Evolutionary conservation across 2,329 filamentous ascomycete genomes (phyloP).

Genomic region (Fulvia fulva): DNA sequence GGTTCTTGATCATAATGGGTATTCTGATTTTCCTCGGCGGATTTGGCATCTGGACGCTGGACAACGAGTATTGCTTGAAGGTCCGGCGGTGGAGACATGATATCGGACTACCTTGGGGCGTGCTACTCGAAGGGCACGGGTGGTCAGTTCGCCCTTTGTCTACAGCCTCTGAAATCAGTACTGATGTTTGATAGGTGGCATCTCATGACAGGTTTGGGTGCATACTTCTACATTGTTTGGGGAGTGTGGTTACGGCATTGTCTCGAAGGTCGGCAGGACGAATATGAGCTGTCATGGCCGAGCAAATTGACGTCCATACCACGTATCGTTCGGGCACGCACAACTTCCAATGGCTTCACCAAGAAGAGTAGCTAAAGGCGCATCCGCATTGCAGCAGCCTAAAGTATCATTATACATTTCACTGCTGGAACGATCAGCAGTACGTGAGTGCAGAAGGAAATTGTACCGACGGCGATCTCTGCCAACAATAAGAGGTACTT

Average conservation of each 20-base stretch:
- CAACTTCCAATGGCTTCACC: constrained; percentile 12
- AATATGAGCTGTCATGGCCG: constrained; percentile 69
- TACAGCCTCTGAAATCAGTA: neutral
- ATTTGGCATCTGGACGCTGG: constrained; percentile 73
- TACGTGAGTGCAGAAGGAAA: neutral
- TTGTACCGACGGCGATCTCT: neutral
- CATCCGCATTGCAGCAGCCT: neutral
- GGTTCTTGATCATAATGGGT: constrained; percentile 67
- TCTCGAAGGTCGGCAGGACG: constrained; percentile 66
- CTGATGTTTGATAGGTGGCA: constrained; percentile 58
- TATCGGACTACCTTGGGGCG: constrained; percentile 73
- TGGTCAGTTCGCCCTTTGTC: neutral
- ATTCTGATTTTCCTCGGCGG: constrained; percentile 68
- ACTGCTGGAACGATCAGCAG: neutral
- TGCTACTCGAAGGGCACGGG: constrained; percentile 68
- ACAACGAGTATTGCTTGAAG: constrained; percentile 69
- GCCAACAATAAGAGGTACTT: neutral
- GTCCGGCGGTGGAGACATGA: constrained; percentile 63
- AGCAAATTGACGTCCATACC: constrained; percentile 55
- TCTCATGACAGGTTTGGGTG: constrained; percentile 74
- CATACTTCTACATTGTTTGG: constrained; percentile 66
- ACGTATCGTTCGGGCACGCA: constrained; percentile 40
- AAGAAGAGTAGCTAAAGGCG: constrained; percentile 14
- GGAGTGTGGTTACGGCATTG: constrained; percentile 77
- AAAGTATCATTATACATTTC: neutral